Evolutionary conservation across 345 rosid genomes (phyloP), one percentile per base, ranked within the genome.

Genomic region (Arabis hirsuta): DNA sequence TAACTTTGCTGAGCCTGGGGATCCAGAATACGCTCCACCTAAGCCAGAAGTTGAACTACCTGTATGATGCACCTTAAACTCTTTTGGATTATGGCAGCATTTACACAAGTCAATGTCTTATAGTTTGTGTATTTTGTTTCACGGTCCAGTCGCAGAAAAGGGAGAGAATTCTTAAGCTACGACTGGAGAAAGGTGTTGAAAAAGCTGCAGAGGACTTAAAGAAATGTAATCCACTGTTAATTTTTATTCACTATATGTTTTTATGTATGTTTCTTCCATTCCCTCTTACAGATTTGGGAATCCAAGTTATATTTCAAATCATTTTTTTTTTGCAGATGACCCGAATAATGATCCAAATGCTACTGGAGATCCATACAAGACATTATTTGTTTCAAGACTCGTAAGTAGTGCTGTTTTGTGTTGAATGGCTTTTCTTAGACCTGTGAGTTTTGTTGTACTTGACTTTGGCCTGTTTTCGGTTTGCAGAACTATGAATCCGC

Each of bases 341-440:
- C 95, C 97, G 41, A 81, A 2, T 69, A 87, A 27, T 46, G 98
- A 90, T 46, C 87, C 94, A 20, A 86, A 82, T 65, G 78, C 89
- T 52, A 71, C 97, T 8, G 98, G 97, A 78, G 98, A 93, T 88
- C 98, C 98, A 39, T 93, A 88, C 85, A 93, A 90, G 88, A 93
- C 97, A 36, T 50, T 93, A 69, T 90, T 93, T 69, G 92, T 93
- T 73, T 88, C 96, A 31, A 91, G 96, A 82, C 94, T 89, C 41
- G 98, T 91, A 78, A 84, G 94, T 77, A 27, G 38, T 59, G 13
- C 12, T 36, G 4, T 41, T 32, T 43, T 16, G 12, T 64, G 71
- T 29, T 52, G 16, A 19, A 46, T 63, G 67, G 3, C 64, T 32
- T 69, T 67, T 26, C n/a, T 57, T 26, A 52, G 45, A 71, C 68